Base-by-base conservation (phyloP, 2,329 filamentous ascomycete genomes). In the Hymenotorrendiella dingleyae region DNA sequence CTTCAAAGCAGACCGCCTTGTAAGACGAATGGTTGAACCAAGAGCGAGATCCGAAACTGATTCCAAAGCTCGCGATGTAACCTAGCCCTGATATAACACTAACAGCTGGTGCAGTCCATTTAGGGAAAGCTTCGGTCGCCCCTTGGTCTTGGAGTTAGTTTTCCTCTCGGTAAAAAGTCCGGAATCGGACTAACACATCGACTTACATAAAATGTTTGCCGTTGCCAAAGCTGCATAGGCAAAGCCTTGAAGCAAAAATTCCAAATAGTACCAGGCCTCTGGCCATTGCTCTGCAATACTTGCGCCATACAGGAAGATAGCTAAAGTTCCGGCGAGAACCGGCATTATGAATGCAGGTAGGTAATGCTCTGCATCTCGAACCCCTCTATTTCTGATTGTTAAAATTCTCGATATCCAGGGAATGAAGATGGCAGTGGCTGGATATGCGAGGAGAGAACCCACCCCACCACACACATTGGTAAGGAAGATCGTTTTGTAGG, bases 101-200 rank as follows among this genome's bases (percentile, higher is more conserved):
- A 10, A 54, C 14, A 11, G 45, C 49, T 7, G 47, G 40, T 3
- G 36, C 49, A 8, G 43, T 43, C 43, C 45, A 54, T 11, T 41
- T 24, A 3, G 52, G 52, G 30, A 54, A 54, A 3, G 47, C 43
- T 33, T 50, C 52, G n/a, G 43, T 50, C 17, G 49, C 41, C 47
- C n/a, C n/a, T n/a, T n/a, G n/a, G n/a, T n/a, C n/a, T n/a, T n/a
- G n/a, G n/a, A n/a, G n/a, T n/a, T n/a, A n/a, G n/a, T n/a, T n/a
- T n/a, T n/a, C n/a, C n/a, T n/a, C n/a, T n/a, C n/a, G n/a, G n/a
- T n/a, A n/a, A n/a, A n/a, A n/a, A n/a, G n/a, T n/a, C n/a, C n/a
- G n/a, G n/a, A n/a, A n/a, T n/a, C n/a, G n/a, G n/a, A n/a, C n/a
- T n/a, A n/a, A n/a, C n/a, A n/a, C n/a, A n/a, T n/a, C n/a, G n/a